Conservation (phyloP, 2,329 filamentous ascomycete species). For the Sporothrix dimorphospora region DNA sequence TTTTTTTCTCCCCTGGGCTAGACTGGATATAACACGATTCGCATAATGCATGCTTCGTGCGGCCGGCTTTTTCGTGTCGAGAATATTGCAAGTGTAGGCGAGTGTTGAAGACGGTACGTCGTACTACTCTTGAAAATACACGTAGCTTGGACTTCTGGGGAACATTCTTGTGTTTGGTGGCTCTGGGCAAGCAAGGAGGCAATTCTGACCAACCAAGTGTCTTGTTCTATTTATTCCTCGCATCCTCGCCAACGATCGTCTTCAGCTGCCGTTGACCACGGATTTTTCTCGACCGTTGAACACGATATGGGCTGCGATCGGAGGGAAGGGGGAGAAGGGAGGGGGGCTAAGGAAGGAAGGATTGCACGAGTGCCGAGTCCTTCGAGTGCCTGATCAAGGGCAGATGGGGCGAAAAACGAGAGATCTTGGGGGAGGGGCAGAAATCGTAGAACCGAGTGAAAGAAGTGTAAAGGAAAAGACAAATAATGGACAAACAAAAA, state of each 20-base stretch:
- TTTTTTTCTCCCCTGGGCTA: not conserved
- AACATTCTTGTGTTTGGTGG: not conserved
- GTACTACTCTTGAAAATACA: too few relatives aligned
- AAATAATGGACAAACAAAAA: not conserved
- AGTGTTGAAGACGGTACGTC: not conserved
- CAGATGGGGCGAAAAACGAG: conserved; percentile 5
- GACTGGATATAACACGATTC: not conserved
- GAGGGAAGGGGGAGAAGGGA: not conserved
- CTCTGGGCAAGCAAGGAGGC: conserved; percentile 1
- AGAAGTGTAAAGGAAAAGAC: not conserved
- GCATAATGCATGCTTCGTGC: conserved; percentile 3
- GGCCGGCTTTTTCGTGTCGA: not conserved
- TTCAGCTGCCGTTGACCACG: conserved; percentile 2
- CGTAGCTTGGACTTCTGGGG: too few relatives aligned
- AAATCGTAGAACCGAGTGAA: not conserved
- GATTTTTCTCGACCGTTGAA: not conserved
- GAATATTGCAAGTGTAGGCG: not conserved
- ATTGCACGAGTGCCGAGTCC: conserved; percentile 16
- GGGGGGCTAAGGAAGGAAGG: conserved; percentile 16
- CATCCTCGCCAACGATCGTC: not conserved
- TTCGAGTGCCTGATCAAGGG: not conserved
- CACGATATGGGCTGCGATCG: conserved; percentile 18
- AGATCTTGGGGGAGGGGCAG: conserved; percentile 8
- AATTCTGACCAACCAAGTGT: not conserved
- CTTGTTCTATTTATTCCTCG: not conserved